These are phyloP conservation scores for Halophytophthora polymorphica DNA, from an alignment of 352 stramenopile genomes.

Conservation along the genomic window DNA sequence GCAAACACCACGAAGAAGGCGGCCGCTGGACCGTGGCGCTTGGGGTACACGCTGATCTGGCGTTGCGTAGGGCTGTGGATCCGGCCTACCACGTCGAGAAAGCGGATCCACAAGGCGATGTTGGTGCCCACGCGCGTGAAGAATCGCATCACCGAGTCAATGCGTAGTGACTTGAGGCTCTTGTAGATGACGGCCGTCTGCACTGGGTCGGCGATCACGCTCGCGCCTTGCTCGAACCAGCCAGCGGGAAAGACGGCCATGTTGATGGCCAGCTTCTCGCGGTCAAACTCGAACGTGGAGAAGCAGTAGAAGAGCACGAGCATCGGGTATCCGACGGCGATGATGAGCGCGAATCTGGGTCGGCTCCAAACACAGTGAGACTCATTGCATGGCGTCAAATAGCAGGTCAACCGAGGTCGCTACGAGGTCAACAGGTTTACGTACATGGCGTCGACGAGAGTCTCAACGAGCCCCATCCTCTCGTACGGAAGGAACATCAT, in stretches of 20 bases:
- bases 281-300: slow-evolving; percentile 24
- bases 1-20: slow-evolving; percentile 13
- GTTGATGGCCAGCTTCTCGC: slow-evolving; percentile 18
- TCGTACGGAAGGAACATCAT: slow-evolving; percentile 3
- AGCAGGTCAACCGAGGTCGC: neutral
- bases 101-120: slow-evolving; percentile 14
- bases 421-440: neutral
- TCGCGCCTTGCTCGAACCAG: slow-evolving; percentile 12
- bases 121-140: slow-evolving; percentile 28
- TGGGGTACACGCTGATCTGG: slow-evolving; percentile 5
- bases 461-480: slow-evolving; percentile 2
- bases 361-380: neutral
- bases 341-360: slow-evolving; percentile 22
- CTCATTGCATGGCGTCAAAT: neutral
- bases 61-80: neutral
- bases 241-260: slow-evolving; percentile 15
- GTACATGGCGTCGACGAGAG: slow-evolving; percentile 26
- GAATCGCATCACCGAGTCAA: slow-evolving; percentile 18
- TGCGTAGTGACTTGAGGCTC: slow-evolving; percentile 21
- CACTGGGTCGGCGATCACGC: slow-evolving; percentile 23
- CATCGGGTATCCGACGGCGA: slow-evolving; percentile 25
- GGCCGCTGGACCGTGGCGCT: slow-evolving; percentile 4
- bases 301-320: slow-evolving; percentile 23
- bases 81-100: slow-evolving; percentile 1
- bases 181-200: slow-evolving; percentile 16